Conservation (phyloP, 1,284 basidiomycete genomes). For the Schizophyllum amplum region DNA sequence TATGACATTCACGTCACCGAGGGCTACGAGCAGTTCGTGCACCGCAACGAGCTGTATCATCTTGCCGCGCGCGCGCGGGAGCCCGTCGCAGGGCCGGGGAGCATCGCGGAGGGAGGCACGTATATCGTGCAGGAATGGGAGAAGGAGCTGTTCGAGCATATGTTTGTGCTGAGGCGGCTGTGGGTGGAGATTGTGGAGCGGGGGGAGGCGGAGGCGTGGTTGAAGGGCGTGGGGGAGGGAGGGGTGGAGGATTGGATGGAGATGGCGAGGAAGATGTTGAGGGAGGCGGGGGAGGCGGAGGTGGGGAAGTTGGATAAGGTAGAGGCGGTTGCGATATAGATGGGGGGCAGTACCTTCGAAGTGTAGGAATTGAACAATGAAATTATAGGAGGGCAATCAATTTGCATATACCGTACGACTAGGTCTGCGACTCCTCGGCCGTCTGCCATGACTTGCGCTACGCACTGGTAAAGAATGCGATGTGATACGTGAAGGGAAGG, state of each 20-base stretch:
- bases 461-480: too few relatives aligned
- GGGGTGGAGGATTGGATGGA: slow-evolving; percentile 55
- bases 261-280: slow-evolving; percentile 41
- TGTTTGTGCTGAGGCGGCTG: slow-evolving; percentile 35
- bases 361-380: too few relatives aligned
- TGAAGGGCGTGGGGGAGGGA: slow-evolving; percentile 49
- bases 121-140: slow-evolving; percentile 46
- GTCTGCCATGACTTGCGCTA: too few relatives aligned
- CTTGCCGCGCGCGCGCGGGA: slow-evolving; percentile 25
- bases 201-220: slow-evolving; percentile 51
- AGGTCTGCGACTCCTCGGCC: too few relatives aligned
- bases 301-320: too few relatives aligned
- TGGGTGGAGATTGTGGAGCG: slow-evolving; percentile 52
- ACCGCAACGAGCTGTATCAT: slow-evolving; percentile 49
- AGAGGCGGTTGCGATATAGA: too few relatives aligned
- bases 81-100: slow-evolving; percentile 12
- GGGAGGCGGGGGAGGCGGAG: slow-evolving; percentile 22
- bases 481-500: too few relatives aligned
- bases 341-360: too few relatives aligned
- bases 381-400: too few relatives aligned
- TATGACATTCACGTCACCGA: slow-evolving; percentile 48
- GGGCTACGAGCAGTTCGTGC: slow-evolving; percentile 51
- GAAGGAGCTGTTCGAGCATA: slow-evolving; percentile 45
- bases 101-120: slow-evolving; percentile 10
- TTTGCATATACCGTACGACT: too few relatives aligned